Conservation (phyloP, 371 early-diverging fungal genomes). For the Paramicrosporidium saccamoebae region DNA sequence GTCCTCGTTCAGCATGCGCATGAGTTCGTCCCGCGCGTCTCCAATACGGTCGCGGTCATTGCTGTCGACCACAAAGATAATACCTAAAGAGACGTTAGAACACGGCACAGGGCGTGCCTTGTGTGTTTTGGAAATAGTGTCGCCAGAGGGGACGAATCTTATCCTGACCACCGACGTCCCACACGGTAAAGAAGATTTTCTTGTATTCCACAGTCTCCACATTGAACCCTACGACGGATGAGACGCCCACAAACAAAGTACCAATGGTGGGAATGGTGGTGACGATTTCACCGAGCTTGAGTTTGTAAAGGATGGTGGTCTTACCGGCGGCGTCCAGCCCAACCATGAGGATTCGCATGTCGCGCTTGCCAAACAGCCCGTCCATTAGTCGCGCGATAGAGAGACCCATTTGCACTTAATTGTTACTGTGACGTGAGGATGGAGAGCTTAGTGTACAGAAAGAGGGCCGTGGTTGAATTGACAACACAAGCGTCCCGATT, state of each 20-base stretch:
- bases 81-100: slow-evolving; percentile 10
- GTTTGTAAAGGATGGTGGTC: slow-evolving; percentile 38
- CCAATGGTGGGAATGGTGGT: slow-evolving; percentile 94
- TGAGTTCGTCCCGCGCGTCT: slow-evolving; percentile 55
- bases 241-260: slow-evolving; percentile 6
- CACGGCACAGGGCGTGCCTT: slow-evolving; percentile 2
- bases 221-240: slow-evolving; percentile 66
- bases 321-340: slow-evolving; percentile 81
- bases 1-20: slow-evolving; percentile 56
- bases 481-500: too few species aligned
- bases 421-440: too few species aligned
- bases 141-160: slow-evolving; percentile 78
- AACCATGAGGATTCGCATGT: slow-evolving; percentile 60
- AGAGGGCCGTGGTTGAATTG: too few species aligned
- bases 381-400: slow-evolving; percentile 13
- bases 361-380: slow-evolving; percentile 33
- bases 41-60: slow-evolving; percentile 62
- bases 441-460: too few species aligned
- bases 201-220: slow-evolving; percentile 89
- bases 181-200: slow-evolving; percentile 81
- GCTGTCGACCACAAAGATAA: slow-evolving; percentile 81
- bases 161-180: slow-evolving; percentile 93
- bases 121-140: slow-evolving; percentile 23
- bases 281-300: slow-evolving; percentile 83
- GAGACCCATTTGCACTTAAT: slow-evolving; percentile 22